phyloP scores from a whole-genome alignment of 345 rosid genomes.

The Isatis tinctoria region DNA sequence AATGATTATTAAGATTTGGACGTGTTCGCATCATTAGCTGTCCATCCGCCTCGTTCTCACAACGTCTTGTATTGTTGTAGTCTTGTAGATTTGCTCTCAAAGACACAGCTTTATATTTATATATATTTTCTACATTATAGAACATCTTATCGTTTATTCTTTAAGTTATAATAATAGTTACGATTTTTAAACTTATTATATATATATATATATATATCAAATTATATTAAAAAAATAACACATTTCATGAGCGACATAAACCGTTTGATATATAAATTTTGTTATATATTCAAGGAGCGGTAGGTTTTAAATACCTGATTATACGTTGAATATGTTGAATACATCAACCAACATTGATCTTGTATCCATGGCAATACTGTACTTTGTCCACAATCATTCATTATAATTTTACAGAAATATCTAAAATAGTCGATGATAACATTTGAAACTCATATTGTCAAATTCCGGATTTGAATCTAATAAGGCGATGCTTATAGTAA shows the following conservation, averaged over 20 bases:
- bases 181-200: too few relatives aligned
- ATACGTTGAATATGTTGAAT: background rate
- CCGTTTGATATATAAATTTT: background rate
- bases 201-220: too few relatives aligned
- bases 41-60: constrained; percentile 10
- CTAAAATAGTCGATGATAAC: background rate
- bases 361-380: background rate
- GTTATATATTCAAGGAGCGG: background rate
- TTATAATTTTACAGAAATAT: background rate
- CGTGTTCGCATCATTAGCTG: constrained; percentile 22
- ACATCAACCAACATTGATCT: background rate
- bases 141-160: background rate
- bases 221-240: too few relatives aligned
- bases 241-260: background rate
- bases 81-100: constrained; percentile 9
- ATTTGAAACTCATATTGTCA: background rate
- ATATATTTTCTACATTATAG: background rate
- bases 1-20: background rate
- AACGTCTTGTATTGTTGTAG: background rate
- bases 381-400: background rate
- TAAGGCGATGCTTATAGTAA: background rate
- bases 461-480: background rate
- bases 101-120: background rate
- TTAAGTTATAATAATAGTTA: too few relatives aligned
- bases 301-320: background rate